These are phyloP conservation scores for Postia placenta DNA, from an alignment of 768 basidiomycete genomes.

Conservation along the genomic window DNA sequence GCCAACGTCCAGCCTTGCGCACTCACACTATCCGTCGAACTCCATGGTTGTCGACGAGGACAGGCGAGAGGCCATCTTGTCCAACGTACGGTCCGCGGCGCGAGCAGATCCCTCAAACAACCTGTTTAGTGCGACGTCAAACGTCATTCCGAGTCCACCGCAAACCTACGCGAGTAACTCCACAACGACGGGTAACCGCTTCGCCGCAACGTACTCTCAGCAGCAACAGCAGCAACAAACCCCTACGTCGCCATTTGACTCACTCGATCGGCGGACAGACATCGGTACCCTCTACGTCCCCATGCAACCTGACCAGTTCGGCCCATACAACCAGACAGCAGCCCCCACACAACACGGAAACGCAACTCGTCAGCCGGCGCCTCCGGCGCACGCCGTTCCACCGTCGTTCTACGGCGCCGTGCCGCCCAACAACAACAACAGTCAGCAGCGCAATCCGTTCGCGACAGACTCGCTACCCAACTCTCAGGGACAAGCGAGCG, in stretches of 20 bases:
- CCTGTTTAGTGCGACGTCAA: conserved; percentile 38
- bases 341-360: conserved; percentile 24
- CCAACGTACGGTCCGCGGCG: conserved; percentile 65
- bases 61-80: conserved; percentile 75
- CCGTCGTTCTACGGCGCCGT: conserved; percentile 68
- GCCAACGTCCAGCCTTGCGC: conserved; percentile 58
- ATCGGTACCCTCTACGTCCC: conserved; percentile 71
- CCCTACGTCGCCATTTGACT: conserved; percentile 37
- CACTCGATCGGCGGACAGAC: conserved; percentile 57
- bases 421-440: conserved; percentile 52
- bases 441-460: conserved; percentile 34
- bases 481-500: conserved; percentile 31
- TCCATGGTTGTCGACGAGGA: conserved; percentile 65
- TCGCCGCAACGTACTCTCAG: conserved; percentile 47
- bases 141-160: conserved; percentile 68
- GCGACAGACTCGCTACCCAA: conserved; percentile 13
- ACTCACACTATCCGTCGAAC: conserved; percentile 55
- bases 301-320: conserved; percentile 79
- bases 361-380: conserved; percentile 39
- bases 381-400: conserved; percentile 45
- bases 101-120: conserved; percentile 35
- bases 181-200: conserved; percentile 54
- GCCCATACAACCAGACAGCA: conserved; percentile 40
- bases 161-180: conserved; percentile 58
- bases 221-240: conserved; percentile 29